Evolutionary conservation across 805 yeast species (phyloP), one percentile per base, ranked within the genome.

Genomic region (Teunomyces pallodes): DNA sequence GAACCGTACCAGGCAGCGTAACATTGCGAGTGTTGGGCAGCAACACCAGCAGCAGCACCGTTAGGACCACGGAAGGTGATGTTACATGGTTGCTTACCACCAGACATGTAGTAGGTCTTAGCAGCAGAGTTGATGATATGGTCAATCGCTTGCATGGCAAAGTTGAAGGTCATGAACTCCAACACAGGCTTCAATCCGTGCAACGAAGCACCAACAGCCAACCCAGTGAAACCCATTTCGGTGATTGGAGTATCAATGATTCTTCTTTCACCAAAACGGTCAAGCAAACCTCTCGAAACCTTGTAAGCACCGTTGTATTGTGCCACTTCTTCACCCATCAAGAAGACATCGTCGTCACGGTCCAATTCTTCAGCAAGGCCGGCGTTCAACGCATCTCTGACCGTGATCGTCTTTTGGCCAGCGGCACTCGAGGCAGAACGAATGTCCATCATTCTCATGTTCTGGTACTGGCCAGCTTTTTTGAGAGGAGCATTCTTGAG

Each of bases 21-120:
- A 76, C 90, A 96, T 77, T 94, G 99, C 26, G 99, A 94, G 77
- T 94, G 99, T 76, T 94, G 99, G 50, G 99, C 99, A 61, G 83
- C 99, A 60, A 94, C 99, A 82, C 98, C 98, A 43, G 97, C 97
- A 59, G 99, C 97, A 43, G 99, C 97, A 74, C 99, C 99, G 73
- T 94, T 94, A 53, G 99, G 98, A 64, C 99, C 99, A 76, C 99
- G 86, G 81, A 94, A 94, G 47, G 96, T 91, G 66, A 92, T 89
- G 75, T 89, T 91, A 80, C 97, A 91, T 54, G 92, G 92, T 75
- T 91, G 97, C 54, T 84, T 87, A 79, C 99, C 99, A 70, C 99
- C 99, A 55, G 97, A 89, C 99, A 94, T 94, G 79, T 94, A 94
- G 74, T 84, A 90, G 44, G 99, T 94, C 81, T 92, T 94, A 54